Conservation (phyloP, 2,329 filamentous ascomycete genomes). For the Daldinia sp. region DNA sequence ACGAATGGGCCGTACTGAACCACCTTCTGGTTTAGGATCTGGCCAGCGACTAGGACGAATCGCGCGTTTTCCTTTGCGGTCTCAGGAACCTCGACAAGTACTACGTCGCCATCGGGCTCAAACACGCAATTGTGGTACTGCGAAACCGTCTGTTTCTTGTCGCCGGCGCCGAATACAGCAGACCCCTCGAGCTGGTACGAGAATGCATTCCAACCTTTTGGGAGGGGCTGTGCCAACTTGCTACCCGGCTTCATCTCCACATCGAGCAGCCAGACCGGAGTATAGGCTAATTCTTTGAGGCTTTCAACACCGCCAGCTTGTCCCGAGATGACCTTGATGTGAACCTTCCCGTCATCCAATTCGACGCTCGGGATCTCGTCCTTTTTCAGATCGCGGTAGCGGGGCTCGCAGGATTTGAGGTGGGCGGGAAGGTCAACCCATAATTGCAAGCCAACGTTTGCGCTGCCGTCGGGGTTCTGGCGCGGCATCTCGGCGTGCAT, state of each 20-base stretch:
- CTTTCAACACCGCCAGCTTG: conserved; percentile 86
- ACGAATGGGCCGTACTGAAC: conserved; percentile 81
- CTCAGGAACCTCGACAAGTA: conserved; percentile 77
- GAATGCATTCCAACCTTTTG: conserved; percentile 89
- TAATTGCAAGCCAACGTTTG: conserved; percentile 90
- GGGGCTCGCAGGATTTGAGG: conserved; percentile 89
- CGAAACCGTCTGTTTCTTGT: conserved; percentile 65
- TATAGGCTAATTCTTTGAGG: conserved; percentile 91
- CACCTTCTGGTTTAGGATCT: conserved; percentile 76
- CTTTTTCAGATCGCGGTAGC: conserved; percentile 87
- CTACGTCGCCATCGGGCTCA: conserved; percentile 79
- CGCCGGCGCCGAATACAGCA: conserved; percentile 70
- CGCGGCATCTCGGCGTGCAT: conserved; percentile 96
- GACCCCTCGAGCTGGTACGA: conserved; percentile 85
- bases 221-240: conserved; percentile 78
- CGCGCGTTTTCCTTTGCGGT: conserved; percentile 66
- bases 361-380: conserved; percentile 82
- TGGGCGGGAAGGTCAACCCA: conserved; percentile 91
- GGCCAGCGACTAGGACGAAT: conserved; percentile 75
- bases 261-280: conserved; percentile 96
- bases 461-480: conserved; percentile 78
- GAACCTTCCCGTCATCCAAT: conserved; percentile 78
- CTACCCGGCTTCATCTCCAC: conserved; percentile 84
- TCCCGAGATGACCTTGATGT: conserved; percentile 91
- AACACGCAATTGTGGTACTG: conserved; percentile 93